Base-by-base conservation (phyloP, 179 eudicot species). In the Nepenthes alata region DNA sequence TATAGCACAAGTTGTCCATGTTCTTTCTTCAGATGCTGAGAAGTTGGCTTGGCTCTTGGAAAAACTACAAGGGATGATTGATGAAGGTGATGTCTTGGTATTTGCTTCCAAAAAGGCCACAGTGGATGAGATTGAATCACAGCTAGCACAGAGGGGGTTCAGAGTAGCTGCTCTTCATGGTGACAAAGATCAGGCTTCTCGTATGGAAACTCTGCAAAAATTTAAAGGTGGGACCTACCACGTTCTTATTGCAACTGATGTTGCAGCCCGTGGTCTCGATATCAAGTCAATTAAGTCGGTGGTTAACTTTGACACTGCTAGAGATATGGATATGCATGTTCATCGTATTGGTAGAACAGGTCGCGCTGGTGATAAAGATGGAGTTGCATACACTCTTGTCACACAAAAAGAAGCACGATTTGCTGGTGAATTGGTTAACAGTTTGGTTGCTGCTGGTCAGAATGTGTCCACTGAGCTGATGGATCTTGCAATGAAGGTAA, bases 401-500 rank as follows among this genome's bases (percentile, higher is more conserved):
- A 91, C 96, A 36, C 96, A 78, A 13, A 91, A 83, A 75, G 98
- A 91, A 82, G 95, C 96, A 37, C 81, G 91, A 55, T 91, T 91
- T 85, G 98, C 98, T 37, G 89, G 96, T 52, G 98, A 91, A 66
- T 55, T 91, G 76, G 95, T 85, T 48, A 86, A 89, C 67, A 86
- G 91, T 78, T 73, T 91, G 85, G 74, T 91, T 71, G 93, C 98
- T 67, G 98, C 98, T 62, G 96, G 96, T 68, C 98, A 91, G 76
- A 89, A 84, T 72, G 98, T 86, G 56, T 69, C 98, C 38, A 47
- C 37, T 62, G 96, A 91, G 65, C 72, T 91, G 65, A 89, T 81
- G 96, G 96, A 91, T 80, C 89, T 91, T 50, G 98, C 98, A 60
- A 91, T 91, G 98, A 91, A 89, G 96, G 98, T 91, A 81, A 66